Evolutionary conservation across 1,284 basidiomycete species (phyloP).

Genomic region (Pseudozyma sp.): DNA sequence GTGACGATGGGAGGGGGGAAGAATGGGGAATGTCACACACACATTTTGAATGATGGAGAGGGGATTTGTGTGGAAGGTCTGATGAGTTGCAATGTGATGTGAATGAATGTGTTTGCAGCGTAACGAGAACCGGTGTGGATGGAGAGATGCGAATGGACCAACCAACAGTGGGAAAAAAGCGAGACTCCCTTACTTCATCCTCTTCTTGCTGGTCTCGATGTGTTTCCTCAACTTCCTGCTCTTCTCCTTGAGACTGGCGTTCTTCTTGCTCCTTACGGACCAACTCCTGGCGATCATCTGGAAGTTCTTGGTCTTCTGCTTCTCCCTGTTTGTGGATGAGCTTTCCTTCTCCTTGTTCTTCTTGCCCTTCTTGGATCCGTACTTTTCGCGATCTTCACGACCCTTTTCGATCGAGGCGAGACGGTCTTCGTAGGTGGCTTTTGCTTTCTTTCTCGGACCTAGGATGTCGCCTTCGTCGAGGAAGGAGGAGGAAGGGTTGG

Average conservation of each 20-base stretch:
- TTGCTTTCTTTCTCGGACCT: conserved; percentile 91
- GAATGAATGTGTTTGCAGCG: no score
- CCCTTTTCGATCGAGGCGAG: conserved; percentile 92
- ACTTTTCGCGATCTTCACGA: conserved; percentile 95
- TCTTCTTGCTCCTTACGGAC: conserved; percentile 65
- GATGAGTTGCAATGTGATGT: no score
- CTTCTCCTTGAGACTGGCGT: conserved; percentile 65
- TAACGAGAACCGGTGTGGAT: no score
- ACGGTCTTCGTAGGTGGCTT: conserved; percentile 93
- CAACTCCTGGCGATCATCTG: conserved; percentile 64
- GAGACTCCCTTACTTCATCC: conserved; percentile 34
- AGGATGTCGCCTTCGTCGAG: conserved; percentile 75
- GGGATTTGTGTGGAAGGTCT: no score
- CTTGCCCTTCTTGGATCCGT: conserved; percentile 73
- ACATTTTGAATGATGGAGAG: background rate
- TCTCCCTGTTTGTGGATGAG: conserved; percentile 62
- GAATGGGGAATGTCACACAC: background rate
- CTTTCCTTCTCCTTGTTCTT: conserved; percentile 65
- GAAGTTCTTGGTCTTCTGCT: conserved; percentile 65
- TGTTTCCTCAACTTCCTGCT: conserved; percentile 58
- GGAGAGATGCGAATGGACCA: background rate
- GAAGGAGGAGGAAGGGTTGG: conserved; percentile 64
- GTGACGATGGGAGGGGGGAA: background rate
- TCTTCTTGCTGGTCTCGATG: conserved; percentile 63
- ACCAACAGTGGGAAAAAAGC: background rate